These are phyloP conservation scores for Nidula niveotomentosa DNA, from an alignment of 1,284 basidiomycete species.

Conservation along the genomic window DNA sequence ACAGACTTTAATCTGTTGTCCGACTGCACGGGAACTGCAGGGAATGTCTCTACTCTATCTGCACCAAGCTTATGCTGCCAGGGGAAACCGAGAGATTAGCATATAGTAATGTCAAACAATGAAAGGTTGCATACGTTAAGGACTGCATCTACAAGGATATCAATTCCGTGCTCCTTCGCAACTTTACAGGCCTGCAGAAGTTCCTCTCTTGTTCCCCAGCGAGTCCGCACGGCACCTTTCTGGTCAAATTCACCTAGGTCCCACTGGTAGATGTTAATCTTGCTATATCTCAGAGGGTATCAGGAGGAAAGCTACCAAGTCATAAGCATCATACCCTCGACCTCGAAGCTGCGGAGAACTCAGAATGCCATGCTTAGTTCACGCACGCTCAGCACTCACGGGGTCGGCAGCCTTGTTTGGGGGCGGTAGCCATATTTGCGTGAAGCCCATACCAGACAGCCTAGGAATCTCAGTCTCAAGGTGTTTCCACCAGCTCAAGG, in stretches of 20 bases:
- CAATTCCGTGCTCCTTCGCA: conserved; percentile 59
- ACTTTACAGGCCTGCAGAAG: conserved; percentile 65
- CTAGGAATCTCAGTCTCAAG: conserved; percentile 70
- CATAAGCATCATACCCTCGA: conserved; percentile 80
- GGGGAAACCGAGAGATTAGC: neutral
- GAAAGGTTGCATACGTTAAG: conserved; percentile 57
- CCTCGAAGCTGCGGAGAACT: conserved; percentile 42
- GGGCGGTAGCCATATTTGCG: conserved; percentile 80
- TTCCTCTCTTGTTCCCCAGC: conserved; percentile 91
- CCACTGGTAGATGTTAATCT: conserved; percentile 48
- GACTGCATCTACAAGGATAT: conserved; percentile 75
- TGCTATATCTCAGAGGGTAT: neutral
- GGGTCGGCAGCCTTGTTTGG: conserved; percentile 71
- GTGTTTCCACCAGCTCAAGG: conserved; percentile 83
- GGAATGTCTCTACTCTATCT: conserved; percentile 76
- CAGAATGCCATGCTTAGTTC: neutral
- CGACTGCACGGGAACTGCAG: conserved; percentile 75
- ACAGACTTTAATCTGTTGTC: conserved; percentile 59
- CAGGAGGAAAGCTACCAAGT: conserved; percentile 48
- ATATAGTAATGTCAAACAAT: neutral
- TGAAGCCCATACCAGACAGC: conserved; percentile 80
- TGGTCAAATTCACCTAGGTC: conserved; percentile 93
- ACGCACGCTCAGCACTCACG: conserved; percentile 30
- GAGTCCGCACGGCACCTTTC: conserved; percentile 78
- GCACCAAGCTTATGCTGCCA: conserved; percentile 80